Conservation (phyloP, 345 rosid species). For the Eucalyptus sp. region DNA sequence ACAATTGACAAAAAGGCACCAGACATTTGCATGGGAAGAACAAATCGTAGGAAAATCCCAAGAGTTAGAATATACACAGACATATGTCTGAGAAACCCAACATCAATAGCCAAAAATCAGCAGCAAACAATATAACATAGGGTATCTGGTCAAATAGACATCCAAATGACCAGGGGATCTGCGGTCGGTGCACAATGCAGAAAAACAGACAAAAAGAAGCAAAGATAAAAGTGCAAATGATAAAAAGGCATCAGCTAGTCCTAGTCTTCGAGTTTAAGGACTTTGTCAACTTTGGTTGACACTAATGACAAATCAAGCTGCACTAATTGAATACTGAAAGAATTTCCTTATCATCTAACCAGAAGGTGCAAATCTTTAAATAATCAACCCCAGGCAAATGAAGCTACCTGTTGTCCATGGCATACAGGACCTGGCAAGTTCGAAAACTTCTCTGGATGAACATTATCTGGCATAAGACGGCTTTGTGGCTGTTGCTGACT, state of each 20-base stretch:
- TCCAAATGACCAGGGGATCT: neutral
- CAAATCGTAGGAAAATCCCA: neutral
- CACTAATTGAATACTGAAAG: neutral
- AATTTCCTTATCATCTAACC: neutral
- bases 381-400: neutral
- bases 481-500: slow-evolving; percentile 18
- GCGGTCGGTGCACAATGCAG: neutral
- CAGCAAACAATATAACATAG: neutral
- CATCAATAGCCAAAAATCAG: neutral
- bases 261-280: neutral
- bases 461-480: slow-evolving; percentile 2
- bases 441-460: slow-evolving; percentile 8
- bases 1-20: neutral
- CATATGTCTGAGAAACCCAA: neutral
- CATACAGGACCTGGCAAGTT: slow-evolving; percentile 6
- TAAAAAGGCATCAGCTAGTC: neutral
- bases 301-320: neutral
- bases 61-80: neutral
- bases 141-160: neutral
- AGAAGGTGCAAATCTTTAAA: neutral
- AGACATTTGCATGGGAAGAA: neutral
- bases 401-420: slow-evolving; percentile 4
- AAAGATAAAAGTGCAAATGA: neutral
- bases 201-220: neutral
- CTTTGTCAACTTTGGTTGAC: neutral